phyloP scores from a whole-genome alignment of 139 green algal genomes.

The Chlorella sp. region DNA sequence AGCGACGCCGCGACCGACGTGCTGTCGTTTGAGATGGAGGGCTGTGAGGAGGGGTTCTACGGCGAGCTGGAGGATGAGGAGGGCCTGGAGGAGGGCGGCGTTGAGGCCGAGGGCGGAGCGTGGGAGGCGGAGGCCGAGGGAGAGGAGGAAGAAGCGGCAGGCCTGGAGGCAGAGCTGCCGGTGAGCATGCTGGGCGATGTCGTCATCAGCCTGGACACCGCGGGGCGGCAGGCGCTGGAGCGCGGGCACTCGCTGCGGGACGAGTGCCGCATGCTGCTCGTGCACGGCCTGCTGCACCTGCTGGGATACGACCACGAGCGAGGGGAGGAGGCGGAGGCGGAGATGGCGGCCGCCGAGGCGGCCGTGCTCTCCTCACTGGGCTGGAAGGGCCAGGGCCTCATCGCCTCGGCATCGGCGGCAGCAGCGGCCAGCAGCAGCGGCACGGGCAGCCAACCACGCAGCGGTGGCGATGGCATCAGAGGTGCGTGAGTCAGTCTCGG shows the following conservation, averaged over 20 bases:
- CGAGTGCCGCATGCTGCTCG: slow-evolving; percentile 88
- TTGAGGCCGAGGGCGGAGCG: slow-evolving; percentile 4
- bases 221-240: slow-evolving; percentile 81
- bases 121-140: background rate
- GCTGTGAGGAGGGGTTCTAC: slow-evolving; percentile 57
- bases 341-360: slow-evolving; percentile 77
- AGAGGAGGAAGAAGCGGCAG: slow-evolving; percentile 5
- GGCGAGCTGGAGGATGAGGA: background rate
- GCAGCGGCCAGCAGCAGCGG: slow-evolving; percentile 12
- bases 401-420: slow-evolving; percentile 38
- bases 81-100: background rate
- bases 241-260: slow-evolving; percentile 65
- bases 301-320: slow-evolving; percentile 91
- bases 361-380: slow-evolving; percentile 64
- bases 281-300: slow-evolving; percentile 95
- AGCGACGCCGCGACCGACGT: slow-evolving; percentile 90
- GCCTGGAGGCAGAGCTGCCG: slow-evolving; percentile 42
- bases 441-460: background rate
- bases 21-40: slow-evolving; percentile 88
- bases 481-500: slow-evolving; percentile 23
- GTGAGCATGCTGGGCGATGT: slow-evolving; percentile 88
- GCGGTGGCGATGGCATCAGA: slow-evolving; percentile 2
- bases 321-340: slow-evolving; percentile 46
- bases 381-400: slow-evolving; percentile 80
- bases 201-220: slow-evolving; percentile 94